phyloP scores from a whole-genome alignment of 2,329 filamentous ascomycete genomes.

The Colletotrichum chlorophyti region DNA sequence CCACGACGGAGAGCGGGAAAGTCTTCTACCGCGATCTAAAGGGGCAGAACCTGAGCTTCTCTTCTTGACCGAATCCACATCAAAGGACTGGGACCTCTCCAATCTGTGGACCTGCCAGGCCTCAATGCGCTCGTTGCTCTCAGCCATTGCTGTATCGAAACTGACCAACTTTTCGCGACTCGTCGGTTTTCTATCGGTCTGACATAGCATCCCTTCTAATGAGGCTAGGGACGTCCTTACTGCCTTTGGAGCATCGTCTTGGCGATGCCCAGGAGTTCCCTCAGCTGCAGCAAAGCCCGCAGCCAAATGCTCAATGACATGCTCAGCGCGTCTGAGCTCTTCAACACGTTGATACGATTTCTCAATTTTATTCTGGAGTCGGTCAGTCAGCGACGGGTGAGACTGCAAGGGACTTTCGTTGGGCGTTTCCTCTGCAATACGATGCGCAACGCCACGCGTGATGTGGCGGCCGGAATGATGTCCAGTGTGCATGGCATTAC shows the following conservation, averaged over 20 bases:
- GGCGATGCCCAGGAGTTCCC: not conserved
- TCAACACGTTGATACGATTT: conserved; percentile 41
- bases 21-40: not conserved
- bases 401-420: not conserved
- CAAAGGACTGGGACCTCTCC: conserved; percentile 12
- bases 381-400: conserved; percentile 4
- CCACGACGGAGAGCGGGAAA: conserved; percentile 11
- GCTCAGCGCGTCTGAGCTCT: conserved; percentile 41
- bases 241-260: not conserved
- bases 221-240: not conserved
- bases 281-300: conserved; percentile 26
- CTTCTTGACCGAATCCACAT: conserved; percentile 20
- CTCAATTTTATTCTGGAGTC: conserved; percentile 36
- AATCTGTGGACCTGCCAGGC: not conserved
- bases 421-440: conserved; percentile 18
- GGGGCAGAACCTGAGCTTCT: not conserved
- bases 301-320: conserved; percentile 43
- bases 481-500: conserved; percentile 33
- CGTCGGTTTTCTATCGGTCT: not conserved
- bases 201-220: not conserved
- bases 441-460: conserved; percentile 38
- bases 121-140: not conserved
- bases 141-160: conserved; percentile 1
- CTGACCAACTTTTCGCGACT: not conserved
- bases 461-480: conserved; percentile 40